phyloP scores from a whole-genome alignment of 768 basidiomycete genomes.

The Suillus sp. region DNA sequence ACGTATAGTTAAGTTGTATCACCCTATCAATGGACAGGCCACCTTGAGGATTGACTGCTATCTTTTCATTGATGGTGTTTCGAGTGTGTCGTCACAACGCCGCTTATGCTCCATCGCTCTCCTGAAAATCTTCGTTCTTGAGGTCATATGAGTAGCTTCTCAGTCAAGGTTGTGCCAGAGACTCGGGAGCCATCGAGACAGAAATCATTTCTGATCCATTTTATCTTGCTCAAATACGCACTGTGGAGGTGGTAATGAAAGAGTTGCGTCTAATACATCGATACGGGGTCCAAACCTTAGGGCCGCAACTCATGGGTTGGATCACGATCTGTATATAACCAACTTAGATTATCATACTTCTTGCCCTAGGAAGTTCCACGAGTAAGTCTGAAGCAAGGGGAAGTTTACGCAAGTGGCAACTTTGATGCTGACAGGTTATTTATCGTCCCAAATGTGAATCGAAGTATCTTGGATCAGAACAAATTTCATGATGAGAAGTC shows the following conservation, averaged over 20 bases:
- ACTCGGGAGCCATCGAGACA: background rate
- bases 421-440: slow-evolving; percentile 34
- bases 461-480: background rate
- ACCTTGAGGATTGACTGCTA: background rate
- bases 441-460: slow-evolving; percentile 3
- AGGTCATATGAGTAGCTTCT: background rate
- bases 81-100: background rate
- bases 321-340: background rate
- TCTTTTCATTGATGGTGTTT: background rate
- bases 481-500: background rate
- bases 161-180: background rate
- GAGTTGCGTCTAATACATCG: background rate
- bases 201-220: background rate
- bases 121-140: background rate
- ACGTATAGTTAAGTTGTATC: background rate
- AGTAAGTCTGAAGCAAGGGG: slow-evolving; percentile 26
- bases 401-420: slow-evolving; percentile 28
- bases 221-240: background rate
- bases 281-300: background rate
- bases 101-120: background rate
- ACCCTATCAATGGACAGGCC: background rate
- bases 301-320: background rate
- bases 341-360: slow-evolving; percentile 18
- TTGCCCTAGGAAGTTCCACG: slow-evolving; percentile 24
- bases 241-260: background rate